These are phyloP conservation scores for Myxozyma neglecta DNA, from an alignment of 805 yeast genomes.

Conservation along the genomic window DNA sequence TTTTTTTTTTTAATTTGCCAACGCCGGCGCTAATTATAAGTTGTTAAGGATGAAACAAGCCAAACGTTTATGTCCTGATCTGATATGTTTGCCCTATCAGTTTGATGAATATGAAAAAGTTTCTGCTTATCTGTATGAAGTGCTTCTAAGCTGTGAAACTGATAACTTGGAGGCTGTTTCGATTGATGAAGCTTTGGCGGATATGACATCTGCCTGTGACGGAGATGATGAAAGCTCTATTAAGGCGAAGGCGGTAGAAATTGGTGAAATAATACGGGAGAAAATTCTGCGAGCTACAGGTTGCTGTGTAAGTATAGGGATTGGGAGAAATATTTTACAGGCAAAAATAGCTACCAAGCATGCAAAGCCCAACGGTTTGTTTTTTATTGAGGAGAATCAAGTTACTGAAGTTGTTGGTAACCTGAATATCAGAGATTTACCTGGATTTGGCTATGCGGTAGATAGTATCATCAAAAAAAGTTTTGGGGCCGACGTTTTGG, in stretches of 20 bases:
- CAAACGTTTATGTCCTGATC: slow-evolving; percentile 57
- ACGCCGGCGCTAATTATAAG: background rate
- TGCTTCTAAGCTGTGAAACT: slow-evolving; percentile 48
- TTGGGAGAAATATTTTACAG: slow-evolving; percentile 67
- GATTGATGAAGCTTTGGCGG: slow-evolving; percentile 87
- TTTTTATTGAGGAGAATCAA: slow-evolving; percentile 40
- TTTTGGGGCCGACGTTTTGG: slow-evolving; percentile 37
- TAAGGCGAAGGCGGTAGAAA: slow-evolving; percentile 35
- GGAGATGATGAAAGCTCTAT: slow-evolving; percentile 4
- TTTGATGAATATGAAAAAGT: slow-evolving; percentile 68
- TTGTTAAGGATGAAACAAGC: slow-evolving; percentile 58
- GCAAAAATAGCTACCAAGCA: slow-evolving; percentile 71
- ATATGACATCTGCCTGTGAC: slow-evolving; percentile 47
- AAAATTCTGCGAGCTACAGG: slow-evolving; percentile 48
- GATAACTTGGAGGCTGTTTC: slow-evolving; percentile 72
- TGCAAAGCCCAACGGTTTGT: slow-evolving; percentile 80
- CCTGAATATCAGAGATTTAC: slow-evolving; percentile 44
- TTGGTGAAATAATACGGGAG: slow-evolving; percentile 43
- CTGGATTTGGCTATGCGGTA: slow-evolving; percentile 48
- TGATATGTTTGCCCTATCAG: slow-evolving; percentile 66
- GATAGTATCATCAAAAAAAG: slow-evolving; percentile 48
- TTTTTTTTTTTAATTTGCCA: background rate
- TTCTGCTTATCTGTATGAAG: slow-evolving; percentile 65
- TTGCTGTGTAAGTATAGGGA: slow-evolving; percentile 79
- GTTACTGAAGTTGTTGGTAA: slow-evolving; percentile 41